A percentile compares a stretch with the other conserved stretches of the same genome.
phyloP scores from a whole-genome alignment of 495 filamentous ascomycete genomes.

The Penicillium desertorum region DNA sequence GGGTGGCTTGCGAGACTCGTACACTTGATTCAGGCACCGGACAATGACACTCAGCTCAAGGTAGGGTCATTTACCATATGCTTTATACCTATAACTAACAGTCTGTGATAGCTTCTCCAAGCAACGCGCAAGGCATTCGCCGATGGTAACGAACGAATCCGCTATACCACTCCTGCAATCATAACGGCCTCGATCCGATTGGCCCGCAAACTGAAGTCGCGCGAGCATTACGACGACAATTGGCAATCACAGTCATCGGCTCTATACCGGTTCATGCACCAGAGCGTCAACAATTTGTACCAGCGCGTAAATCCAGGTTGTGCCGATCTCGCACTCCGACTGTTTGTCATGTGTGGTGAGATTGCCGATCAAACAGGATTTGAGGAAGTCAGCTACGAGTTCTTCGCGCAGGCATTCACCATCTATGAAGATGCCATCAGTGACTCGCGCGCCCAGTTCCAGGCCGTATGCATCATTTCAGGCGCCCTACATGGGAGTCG shows the following conservation, averaged over 20 bases:
- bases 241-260: constrained; percentile 88
- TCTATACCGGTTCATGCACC: constrained; percentile 93
- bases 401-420: constrained; percentile 97
- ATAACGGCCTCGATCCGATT: constrained; percentile 89
- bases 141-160: constrained; percentile 92
- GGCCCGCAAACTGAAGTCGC: constrained; percentile 81
- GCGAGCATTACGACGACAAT: constrained; percentile 93
- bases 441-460: constrained; percentile 94
- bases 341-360: constrained; percentile 90
- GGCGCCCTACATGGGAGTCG: constrained; percentile 82
- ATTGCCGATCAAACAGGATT: constrained; percentile 89
- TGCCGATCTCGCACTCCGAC: constrained; percentile 81
- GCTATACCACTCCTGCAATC: constrained; percentile 90
- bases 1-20: constrained; percentile 91
- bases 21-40: constrained; percentile 75
- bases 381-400: constrained; percentile 96
- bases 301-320: constrained; percentile 76
- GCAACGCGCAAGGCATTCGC: constrained; percentile 80
- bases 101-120: constrained; percentile 68
- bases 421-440: constrained; percentile 96
- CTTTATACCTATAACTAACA: constrained; percentile 25
- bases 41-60: constrained; percentile 93
- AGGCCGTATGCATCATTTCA: constrained; percentile 93
- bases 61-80: constrained; percentile 30
- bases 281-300: constrained; percentile 82